Evolutionary conservation across 192 early-diverging fungal genomes (phyloP), one percentile per base, ranked within the genome.

Genomic region (Coemansia sp.): DNA sequence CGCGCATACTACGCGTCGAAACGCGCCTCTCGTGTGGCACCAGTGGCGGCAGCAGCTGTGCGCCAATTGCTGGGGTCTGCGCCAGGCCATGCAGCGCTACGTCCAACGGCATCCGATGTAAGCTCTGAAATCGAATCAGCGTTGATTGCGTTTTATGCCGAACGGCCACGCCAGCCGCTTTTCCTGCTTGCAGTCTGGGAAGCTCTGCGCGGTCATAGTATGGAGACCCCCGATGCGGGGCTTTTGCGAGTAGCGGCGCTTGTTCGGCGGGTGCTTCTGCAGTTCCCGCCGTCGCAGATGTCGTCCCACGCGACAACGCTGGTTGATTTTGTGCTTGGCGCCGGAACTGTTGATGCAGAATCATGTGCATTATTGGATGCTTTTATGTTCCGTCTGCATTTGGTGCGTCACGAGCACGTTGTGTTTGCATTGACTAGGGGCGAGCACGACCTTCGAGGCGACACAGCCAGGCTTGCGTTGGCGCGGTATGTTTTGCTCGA

Each of bases 181-280:
- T 87, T 93, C 57, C 68, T 93, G 18, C 89, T 88, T 54, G 85
- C 86, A 4, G 70, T 93, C 17, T 93, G 92, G 92, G 73, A 85
- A 65, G 79, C 85, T 52, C 70, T 82, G 53, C 79, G 77, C 51
- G 61, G 59, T 45, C 39, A 63, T 20, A 28, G 58, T 35, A 36
- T 58, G n/a, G 59, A 15, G 53, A n/a, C 22, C 9, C 34, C 17
- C 12, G 17, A 35, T 9, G 39, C 51, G 52, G 43, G 34, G 17
- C 61, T 66, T 5, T 17, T 62, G 34, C 62, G 61, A 35, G 81
- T 68, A 69, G 64, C 74, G 54, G 66, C 65, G 61, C 76, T 86
- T 15, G 82, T 91, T 52, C 87, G 91, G 32, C 89, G 89, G 5
- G 79, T 91, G 59, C 73, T 93, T 65, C 83, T 90, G 58, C 70